Percentiles rank a stretch among this genome's conserved stretches.
These are phyloP conservation scores for Mycoemilia scoparia DNA, from an alignment of 192 early-diverging fungal genomes.

Conservation along the genomic window DNA sequence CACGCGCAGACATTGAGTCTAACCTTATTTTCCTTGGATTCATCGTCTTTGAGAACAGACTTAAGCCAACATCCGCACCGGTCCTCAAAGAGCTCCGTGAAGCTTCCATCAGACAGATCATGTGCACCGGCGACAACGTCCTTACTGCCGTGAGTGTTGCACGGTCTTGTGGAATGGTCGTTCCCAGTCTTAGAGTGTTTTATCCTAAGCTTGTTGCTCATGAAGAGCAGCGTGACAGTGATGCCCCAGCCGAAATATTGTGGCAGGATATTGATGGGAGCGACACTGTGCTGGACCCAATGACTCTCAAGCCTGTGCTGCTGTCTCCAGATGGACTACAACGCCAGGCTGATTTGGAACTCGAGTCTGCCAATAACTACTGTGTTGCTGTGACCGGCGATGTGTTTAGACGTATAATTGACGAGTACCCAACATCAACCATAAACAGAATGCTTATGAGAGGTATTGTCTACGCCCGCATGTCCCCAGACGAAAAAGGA, in stretches of 20 bases:
- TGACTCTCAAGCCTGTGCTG: slow-evolving; percentile 28
- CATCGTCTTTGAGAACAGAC: slow-evolving; percentile 97
- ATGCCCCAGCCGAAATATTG: slow-evolving; percentile 24
- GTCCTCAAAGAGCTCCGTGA: slow-evolving; percentile 58
- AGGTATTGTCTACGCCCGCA: slow-evolving; percentile 83
- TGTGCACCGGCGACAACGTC: slow-evolving; percentile 98
- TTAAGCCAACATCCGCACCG: slow-evolving; percentile 68
- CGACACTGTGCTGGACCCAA: slow-evolving; percentile 29
- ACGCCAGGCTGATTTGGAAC: slow-evolving; percentile 15
- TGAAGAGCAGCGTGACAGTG: not conserved
- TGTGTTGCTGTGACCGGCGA: slow-evolving; percentile 88
- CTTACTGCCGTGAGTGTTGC: slow-evolving; percentile 90
- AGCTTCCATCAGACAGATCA: slow-evolving; percentile 83
- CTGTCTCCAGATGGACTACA: slow-evolving; percentile 19
- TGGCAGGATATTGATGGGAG: slow-evolving; percentile 41
- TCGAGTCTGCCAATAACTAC: slow-evolving; percentile 36
- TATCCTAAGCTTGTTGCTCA: slow-evolving; percentile 45
- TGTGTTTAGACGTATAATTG: slow-evolving; percentile 87
- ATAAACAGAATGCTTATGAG: slow-evolving; percentile 71
- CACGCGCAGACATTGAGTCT: slow-evolving; percentile 69
- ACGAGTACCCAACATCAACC: slow-evolving; percentile 39
- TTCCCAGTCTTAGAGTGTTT: slow-evolving; percentile 51
- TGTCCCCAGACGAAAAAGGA: slow-evolving; percentile 98
- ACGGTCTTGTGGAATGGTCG: slow-evolving; percentile 80
- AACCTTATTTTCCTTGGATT: slow-evolving; percentile 84